Base-by-base conservation (phyloP, 148 eudicot species). In the Agrostemma githago region DNA sequence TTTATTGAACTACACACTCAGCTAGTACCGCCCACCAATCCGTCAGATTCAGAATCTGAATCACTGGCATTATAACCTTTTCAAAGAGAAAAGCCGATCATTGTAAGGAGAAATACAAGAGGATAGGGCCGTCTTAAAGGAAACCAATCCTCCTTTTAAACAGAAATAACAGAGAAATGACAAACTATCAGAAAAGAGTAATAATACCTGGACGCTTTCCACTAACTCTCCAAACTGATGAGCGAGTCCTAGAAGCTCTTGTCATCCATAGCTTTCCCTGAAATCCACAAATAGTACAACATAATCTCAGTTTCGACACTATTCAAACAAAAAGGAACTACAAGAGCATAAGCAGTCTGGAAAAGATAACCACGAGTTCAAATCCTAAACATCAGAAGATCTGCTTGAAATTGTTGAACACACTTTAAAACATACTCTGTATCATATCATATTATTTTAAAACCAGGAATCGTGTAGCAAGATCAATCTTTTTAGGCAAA, bases 61-160 rank as follows among this genome's bases (percentile, higher is more conserved):
- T 92, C 98, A 84, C 96, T 92, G 51, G 90, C 93, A 87, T 92
- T 90, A 78, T 92, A 92, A 78, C 98, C 98, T 92, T 76, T 46
- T 74, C 51, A 63, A 41, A 77, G 41, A 51, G 70, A 60, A 76
- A 44, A 69, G 74, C 57, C 80, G n/a, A 66, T 19, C 39, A 16
- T 67, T 7, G 34, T 38, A 56, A 66, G 65, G 15, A 17, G 62
- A 73, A 53, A 68, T 64, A 64, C 14, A 37, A 40, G 5, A 6
- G 19, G 14, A 64, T 9, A 44, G 1, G 15, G 68, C 2, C 16
- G 15, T 10, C 34, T 16, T 64, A 26, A 64, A 37, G 40, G 54
- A 71, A 46, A 74, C 7, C 8, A 68, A 71, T 48, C n/a, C 34
- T 26, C 34, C 34, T 26, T 26, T 26, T 26, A 26, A 26, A 26